These are phyloP conservation scores for Iberis amara DNA, from an alignment of 441 rosid genomes.

Conservation along the genomic window DNA sequence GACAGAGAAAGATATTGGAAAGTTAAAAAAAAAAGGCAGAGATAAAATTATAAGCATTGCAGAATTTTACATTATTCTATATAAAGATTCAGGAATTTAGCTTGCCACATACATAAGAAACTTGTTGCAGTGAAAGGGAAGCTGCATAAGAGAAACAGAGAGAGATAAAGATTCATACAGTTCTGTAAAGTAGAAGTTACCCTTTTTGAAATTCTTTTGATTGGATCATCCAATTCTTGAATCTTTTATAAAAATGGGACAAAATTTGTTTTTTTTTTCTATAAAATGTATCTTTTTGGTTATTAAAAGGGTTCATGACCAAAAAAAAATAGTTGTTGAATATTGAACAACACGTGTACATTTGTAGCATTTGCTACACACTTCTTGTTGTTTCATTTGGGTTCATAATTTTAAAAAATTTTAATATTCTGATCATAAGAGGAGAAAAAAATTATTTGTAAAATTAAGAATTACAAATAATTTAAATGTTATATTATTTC, in stretches of 20 bases:
- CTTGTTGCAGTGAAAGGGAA: constrained; percentile 23
- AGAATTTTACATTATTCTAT: not conserved
- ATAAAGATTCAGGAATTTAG: constrained; percentile 14
- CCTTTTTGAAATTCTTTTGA: constrained; percentile 33
- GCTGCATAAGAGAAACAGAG: constrained; percentile 32
- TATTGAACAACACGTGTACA: too few relatives aligned
- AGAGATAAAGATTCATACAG: constrained; percentile 50
- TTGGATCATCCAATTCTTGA: constrained; percentile 35
- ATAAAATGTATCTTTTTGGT: too few relatives aligned
- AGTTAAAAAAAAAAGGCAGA: not conserved
- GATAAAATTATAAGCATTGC: not conserved
- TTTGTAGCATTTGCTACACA: too few relatives aligned
- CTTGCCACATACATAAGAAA: constrained; percentile 26
- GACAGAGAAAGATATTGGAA: not conserved
- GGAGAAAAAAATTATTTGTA: constrained; percentile 17
- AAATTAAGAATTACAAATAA: too few relatives aligned
- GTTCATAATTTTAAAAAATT: too few relatives aligned
- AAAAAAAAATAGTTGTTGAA: too few relatives aligned
- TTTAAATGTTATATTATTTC: not conserved
- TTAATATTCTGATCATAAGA: too few relatives aligned
- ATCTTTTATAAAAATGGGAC: constrained; percentile 29
- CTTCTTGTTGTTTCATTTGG: too few relatives aligned
- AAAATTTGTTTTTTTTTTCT: too few relatives aligned
- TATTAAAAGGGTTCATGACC: too few relatives aligned
- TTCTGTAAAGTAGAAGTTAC: constrained; percentile 63